These are phyloP conservation scores for Nitzschia putrida DNA, from an alignment of 108 stramenopile genomes.

Conservation along the genomic window DNA sequence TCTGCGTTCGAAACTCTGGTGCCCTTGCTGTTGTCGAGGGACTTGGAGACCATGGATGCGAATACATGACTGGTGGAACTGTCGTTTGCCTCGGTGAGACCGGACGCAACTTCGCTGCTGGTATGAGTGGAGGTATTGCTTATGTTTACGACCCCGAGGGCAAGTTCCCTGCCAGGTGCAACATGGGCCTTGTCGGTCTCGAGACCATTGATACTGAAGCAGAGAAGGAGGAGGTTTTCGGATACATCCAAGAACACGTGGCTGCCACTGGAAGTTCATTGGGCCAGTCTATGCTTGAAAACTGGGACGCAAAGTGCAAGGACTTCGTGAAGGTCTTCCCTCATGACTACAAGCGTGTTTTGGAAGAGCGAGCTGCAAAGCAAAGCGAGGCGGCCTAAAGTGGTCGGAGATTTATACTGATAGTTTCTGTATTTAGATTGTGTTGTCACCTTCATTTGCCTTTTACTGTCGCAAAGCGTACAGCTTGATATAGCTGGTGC, in stretches of 20 bases:
- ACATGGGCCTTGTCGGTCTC: slow-evolving; percentile 95
- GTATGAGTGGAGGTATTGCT: slow-evolving; percentile 97
- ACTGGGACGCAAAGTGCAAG: slow-evolving; percentile 78
- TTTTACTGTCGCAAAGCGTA: too few relatives aligned
- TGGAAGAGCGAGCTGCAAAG: slow-evolving; percentile 65
- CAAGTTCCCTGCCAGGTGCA: slow-evolving; percentile 91
- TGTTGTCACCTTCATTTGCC: too few relatives aligned
- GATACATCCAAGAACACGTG: slow-evolving; percentile 91
- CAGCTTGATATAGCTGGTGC: too few relatives aligned
- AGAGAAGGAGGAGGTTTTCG: slow-evolving; percentile 81
- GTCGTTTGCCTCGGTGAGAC: slow-evolving; percentile 92
- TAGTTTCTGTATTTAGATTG: too few relatives aligned
- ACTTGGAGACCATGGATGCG: slow-evolving; percentile 96
- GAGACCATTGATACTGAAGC: slow-evolving; percentile 78
- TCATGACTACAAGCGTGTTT: slow-evolving; percentile 94
- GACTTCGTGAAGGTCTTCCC: slow-evolving; percentile 95
- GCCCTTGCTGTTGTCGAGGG: slow-evolving; percentile 97
- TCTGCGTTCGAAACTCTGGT: slow-evolving; percentile 97
- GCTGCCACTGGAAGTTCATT: slow-evolving; percentile 82
- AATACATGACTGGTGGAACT: slow-evolving; percentile 98
- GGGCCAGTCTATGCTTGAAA: slow-evolving; percentile 84
- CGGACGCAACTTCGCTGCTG: slow-evolving; percentile 98
- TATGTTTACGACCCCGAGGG: slow-evolving; percentile 94
- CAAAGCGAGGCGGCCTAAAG: slow-evolving; percentile 27
- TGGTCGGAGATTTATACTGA: neutral